These are phyloP conservation scores for Linnemannia exigua DNA, from an alignment of 192 early-diverging fungal species.

Conservation along the genomic window DNA sequence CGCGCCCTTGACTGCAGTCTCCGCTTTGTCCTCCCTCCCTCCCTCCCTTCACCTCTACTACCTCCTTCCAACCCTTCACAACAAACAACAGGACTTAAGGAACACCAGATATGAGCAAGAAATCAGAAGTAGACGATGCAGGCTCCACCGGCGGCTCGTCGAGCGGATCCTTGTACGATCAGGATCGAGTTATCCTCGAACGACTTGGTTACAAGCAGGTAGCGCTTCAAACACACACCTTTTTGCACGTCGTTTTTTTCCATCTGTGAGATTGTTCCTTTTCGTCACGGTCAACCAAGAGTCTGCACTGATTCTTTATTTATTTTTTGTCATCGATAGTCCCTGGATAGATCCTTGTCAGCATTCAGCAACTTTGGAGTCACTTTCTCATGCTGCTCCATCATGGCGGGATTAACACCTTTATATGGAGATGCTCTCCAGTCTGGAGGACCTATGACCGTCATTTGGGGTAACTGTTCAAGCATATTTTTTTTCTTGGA, in stretches of 20 bases:
- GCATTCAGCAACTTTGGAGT: constrained; percentile 66
- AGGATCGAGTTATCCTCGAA: constrained; percentile 37
- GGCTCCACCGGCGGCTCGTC: neutral
- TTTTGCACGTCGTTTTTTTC: no score
- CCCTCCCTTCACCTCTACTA: neutral
- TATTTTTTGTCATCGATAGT: constrained; percentile 20
- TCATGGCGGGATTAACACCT: constrained; percentile 62
- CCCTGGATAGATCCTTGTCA: constrained; percentile 59
- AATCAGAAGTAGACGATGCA: neutral
- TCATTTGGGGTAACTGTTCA: constrained; percentile 54
- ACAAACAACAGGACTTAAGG: neutral
- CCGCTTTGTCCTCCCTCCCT: neutral
- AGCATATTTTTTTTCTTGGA: neutral
- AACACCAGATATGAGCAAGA: constrained; percentile 14
- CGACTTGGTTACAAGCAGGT: constrained; percentile 51
- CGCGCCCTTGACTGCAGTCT: neutral
- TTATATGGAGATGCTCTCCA: constrained; percentile 60
- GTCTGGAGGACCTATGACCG: constrained; percentile 58
- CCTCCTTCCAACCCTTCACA: neutral
- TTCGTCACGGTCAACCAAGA: no score
- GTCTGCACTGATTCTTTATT: neutral
- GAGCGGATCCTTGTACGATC: constrained; percentile 21
- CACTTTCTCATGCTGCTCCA: constrained; percentile 66
- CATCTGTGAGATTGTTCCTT: no score
- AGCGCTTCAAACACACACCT: neutral